These are phyloP conservation scores for Dalbergia cultrata DNA, from an alignment of 306 rosid genomes.

Conservation along the genomic window DNA sequence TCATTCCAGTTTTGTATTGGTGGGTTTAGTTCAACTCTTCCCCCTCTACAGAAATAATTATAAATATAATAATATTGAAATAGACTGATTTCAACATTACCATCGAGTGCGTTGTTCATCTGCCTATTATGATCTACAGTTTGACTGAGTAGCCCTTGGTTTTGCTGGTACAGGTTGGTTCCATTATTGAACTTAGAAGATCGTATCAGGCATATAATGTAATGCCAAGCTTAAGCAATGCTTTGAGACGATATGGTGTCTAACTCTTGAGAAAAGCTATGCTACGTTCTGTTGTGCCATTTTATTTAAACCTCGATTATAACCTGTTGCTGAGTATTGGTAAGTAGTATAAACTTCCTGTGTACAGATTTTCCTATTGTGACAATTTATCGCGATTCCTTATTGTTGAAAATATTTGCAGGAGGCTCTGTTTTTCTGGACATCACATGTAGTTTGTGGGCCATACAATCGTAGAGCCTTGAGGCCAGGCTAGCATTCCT, in stretches of 20 bases:
- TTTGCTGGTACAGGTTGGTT: constrained; percentile 83
- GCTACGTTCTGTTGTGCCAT: constrained; percentile 26
- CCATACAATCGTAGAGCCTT: neutral
- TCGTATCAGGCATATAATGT: constrained; percentile 98
- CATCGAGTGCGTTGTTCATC: constrained; percentile 31
- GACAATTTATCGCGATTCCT: constrained; percentile 8
- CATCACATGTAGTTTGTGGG: constrained; percentile 19
- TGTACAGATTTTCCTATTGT: constrained; percentile 21
- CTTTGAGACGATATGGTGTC: constrained; percentile 89
- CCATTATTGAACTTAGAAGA: constrained; percentile 96
- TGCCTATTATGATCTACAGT: constrained; percentile 35
- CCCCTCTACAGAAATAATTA: constrained; percentile 19
- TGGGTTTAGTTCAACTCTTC: constrained; percentile 15
- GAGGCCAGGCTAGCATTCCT: constrained; percentile 33
- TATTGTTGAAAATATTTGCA: constrained; percentile 27
- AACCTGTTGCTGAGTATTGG: constrained; percentile 27
- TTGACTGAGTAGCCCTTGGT: constrained; percentile 47
- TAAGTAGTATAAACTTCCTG: constrained; percentile 23
- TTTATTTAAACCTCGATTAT: constrained; percentile 29
- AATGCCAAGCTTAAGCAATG: constrained; percentile 95
- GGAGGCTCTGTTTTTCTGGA: constrained; percentile 37
- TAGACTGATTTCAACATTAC: neutral
- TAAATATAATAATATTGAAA: neutral
- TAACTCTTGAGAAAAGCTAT: constrained; percentile 48
- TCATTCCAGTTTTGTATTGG: constrained; percentile 4